Conservation (phyloP, 306 rosid genomes). For the Inga laurina region DNA sequence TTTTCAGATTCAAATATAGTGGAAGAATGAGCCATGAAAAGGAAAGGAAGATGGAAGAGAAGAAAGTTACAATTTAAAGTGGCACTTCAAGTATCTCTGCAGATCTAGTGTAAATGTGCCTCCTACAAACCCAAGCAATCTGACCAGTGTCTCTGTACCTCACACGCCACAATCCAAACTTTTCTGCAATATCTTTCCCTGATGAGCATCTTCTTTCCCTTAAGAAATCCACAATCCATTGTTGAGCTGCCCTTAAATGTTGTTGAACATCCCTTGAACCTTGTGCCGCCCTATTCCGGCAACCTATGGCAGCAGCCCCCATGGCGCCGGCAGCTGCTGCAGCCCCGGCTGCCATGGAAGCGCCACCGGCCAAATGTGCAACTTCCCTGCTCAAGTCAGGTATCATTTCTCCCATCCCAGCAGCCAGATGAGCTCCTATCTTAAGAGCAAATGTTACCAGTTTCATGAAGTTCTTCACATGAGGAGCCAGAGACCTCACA, state of each 20-base stretch:
- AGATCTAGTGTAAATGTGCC: constrained; percentile 80
- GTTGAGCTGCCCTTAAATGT: constrained; percentile 79
- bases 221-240: constrained; percentile 91
- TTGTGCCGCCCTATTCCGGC: constrained; percentile 50
- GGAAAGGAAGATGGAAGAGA: background rate
- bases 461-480: constrained; percentile 87
- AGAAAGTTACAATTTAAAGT: constrained; percentile 26
- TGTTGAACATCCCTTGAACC: constrained; percentile 72
- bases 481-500: constrained; percentile 80
- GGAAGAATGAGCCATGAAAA: background rate
- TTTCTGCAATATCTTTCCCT: constrained; percentile 92
- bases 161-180: constrained; percentile 90
- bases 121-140: constrained; percentile 89
- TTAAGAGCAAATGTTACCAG: constrained; percentile 82
- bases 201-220: constrained; percentile 80
- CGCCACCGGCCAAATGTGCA: constrained; percentile 76
- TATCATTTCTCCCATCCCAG: constrained; percentile 92
- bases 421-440: constrained; percentile 96
- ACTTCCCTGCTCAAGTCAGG: constrained; percentile 93
- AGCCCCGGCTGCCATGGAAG: constrained; percentile 71
- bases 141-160: constrained; percentile 83
- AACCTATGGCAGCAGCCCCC: constrained; percentile 69
- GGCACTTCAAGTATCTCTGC: constrained; percentile 90
- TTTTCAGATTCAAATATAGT: background rate
- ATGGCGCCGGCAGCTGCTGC: constrained; percentile 73